phyloP scores from a whole-genome alignment of 1,284 basidiomycete species.

The Rugiboletus extremiorientalis region DNA sequence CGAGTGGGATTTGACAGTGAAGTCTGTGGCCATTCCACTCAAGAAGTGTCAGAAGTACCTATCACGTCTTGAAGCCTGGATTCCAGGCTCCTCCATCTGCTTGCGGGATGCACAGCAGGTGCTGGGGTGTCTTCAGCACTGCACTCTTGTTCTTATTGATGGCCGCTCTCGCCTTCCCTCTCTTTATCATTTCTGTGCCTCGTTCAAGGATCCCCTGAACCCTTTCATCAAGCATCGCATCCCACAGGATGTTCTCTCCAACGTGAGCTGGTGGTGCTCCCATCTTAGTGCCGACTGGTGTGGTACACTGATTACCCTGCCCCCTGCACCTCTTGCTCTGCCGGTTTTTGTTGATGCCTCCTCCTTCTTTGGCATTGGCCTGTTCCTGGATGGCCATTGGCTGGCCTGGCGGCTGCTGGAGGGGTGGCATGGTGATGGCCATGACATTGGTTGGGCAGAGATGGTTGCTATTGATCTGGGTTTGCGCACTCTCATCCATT shows the following conservation, averaged over 20 bases:
- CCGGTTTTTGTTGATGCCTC: no score
- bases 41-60: background rate
- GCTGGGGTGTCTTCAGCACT: background rate
- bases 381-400: no score
- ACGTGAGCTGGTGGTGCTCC: background rate
- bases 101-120: background rate
- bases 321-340: no score
- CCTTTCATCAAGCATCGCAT: background rate
- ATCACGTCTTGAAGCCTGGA: no score
- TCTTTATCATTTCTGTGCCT: background rate
- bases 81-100: background rate
- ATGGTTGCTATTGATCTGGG: background rate
- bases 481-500: background rate
- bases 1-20: constrained; percentile 7
- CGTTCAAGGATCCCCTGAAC: background rate
- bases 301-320: no score
- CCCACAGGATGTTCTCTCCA: background rate
- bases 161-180: background rate
- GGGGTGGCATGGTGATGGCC: background rate
- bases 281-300: no score
- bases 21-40: background rate
- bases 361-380: background rate
- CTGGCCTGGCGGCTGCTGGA: no score
- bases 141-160: background rate
- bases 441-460: background rate